Base-by-base conservation (phyloP, 257 asterid species). In the Echium plantagineum region DNA sequence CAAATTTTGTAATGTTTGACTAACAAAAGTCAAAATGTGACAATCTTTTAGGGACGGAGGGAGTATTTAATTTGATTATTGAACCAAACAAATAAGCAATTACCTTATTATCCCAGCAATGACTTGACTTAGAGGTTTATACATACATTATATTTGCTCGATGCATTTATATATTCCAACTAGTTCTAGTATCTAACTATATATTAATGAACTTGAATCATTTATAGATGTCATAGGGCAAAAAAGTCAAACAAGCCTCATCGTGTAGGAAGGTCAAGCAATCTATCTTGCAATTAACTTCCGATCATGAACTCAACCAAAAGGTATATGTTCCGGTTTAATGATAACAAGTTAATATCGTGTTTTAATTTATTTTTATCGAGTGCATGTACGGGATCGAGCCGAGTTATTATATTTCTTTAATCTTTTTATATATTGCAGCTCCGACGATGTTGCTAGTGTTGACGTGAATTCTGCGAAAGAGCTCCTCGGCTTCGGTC, bases 381-480 rank as follows among this genome's bases (percentile, higher is more conserved):
- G 8, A 21, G 22, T 55, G 1, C 0, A 21, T 5, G 21, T 51
- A 19, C 42, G 8, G 15, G 21, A 20, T 12, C 3, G 22, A 22
- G 20, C 22, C 6, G 28, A 21, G 12, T 18, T 3, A 61, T 21
- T n/a, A n/a, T n/a, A n/a, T n/a, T n/a, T n/a, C n/a, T n/a, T n/a
- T n/a, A n/a, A n/a, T n/a, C n/a, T n/a, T 38, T 55, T 32, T 30
- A 12, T n/a, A 26, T 35, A 35, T 53, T 59, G 13, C 63, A 68
- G 72, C 47, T 53, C 38, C 62, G 72, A 68, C 18, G 67, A 68
- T 48, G 68, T 68, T 62, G 28, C 48, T 10, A 51, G 32, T 21
- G 67, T 62, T 56, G 68, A 68, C 56, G 68, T 62, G 16, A 63
- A 35, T 57, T 22, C 54, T 48, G 67, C 72, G 21, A 62, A 62